These are phyloP conservation scores for Aspergillus caelatus DNA, from an alignment of 2,329 filamentous ascomycete species.

Conservation along the genomic window DNA sequence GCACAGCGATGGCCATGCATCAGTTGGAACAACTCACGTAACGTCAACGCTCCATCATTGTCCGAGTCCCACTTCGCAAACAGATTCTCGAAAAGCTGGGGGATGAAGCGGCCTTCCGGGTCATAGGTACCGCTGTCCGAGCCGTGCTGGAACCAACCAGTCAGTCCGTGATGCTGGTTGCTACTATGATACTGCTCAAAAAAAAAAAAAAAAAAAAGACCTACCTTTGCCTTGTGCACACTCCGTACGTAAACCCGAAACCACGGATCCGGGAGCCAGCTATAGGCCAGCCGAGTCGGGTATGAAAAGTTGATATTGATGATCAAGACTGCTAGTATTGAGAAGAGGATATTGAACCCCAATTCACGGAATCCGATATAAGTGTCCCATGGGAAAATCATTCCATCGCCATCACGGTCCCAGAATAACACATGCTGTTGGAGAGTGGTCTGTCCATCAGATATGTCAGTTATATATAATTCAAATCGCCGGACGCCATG, in stretches of 20 bases:
- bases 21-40: not conserved
- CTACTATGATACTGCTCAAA: no score
- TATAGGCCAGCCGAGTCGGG: conserved; percentile 41
- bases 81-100: conserved; percentile 52
- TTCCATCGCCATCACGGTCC: not conserved
- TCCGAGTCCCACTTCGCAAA: conserved; percentile 50
- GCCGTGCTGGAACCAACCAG: not conserved
- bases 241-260: not conserved
- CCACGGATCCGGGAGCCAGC: not conserved
- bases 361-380: conserved; percentile 28
- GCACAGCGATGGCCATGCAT: not conserved
- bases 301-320: conserved; percentile 50
- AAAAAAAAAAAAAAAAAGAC: not conserved
- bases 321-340: conserved; percentile 42
- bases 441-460: not conserved
- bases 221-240: not conserved
- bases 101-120: conserved; percentile 49
- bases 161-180: not conserved
- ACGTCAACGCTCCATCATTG: not conserved
- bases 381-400: not conserved
- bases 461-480: not conserved
- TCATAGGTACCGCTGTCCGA: conserved; percentile 47
- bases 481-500: not conserved
- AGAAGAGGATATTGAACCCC: conserved; percentile 46
- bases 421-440: not conserved